Evolutionary conservation across 2,329 filamentous ascomycete genomes (phyloP).

Genomic region (Rachicladosporium sp.): DNA sequence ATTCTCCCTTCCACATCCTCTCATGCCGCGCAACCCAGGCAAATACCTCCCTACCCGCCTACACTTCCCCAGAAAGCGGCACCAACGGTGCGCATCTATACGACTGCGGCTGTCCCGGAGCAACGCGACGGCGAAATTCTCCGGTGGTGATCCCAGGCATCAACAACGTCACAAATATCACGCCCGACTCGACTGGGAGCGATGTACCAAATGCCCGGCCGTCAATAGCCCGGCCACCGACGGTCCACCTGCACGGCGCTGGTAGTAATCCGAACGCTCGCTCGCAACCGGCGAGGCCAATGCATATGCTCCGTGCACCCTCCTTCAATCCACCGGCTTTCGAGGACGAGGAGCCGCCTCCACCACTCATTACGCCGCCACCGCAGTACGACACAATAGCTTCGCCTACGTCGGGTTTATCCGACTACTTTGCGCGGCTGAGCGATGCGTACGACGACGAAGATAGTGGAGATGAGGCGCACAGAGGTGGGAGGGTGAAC

Average conservation of each 20-base stretch:
- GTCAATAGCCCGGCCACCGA: slow-evolving; percentile 39
- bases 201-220: slow-evolving; percentile 26
- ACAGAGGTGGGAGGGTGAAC: slow-evolving; percentile 32
- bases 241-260: slow-evolving; percentile 14
- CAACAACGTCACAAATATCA: slow-evolving; percentile 28
- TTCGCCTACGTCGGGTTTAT: slow-evolving; percentile 56
- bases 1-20: slow-evolving; percentile 86
- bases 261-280: slow-evolving; percentile 24
- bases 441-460: slow-evolving; percentile 49
- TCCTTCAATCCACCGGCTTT: slow-evolving; percentile 84
- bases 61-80: slow-evolving; percentile 44
- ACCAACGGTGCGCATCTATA: slow-evolving; percentile 24
- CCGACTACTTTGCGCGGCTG: slow-evolving; percentile 77
- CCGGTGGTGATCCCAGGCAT: slow-evolving; percentile 41
- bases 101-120: slow-evolving; percentile 56
- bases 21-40: slow-evolving; percentile 87
- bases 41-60: slow-evolving; percentile 75
- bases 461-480: slow-evolving; percentile 21
- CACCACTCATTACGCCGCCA: slow-evolving; percentile 64
- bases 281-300: slow-evolving; percentile 47
- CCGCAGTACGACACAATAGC: slow-evolving; percentile 74
- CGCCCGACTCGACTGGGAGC: slow-evolving; percentile 16
- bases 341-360: slow-evolving; percentile 66
- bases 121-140: slow-evolving; percentile 39
- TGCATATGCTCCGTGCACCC: slow-evolving; percentile 70